These are phyloP conservation scores for Leccinum variicolor DNA, from an alignment of 768 basidiomycete genomes.

Conservation along the genomic window DNA sequence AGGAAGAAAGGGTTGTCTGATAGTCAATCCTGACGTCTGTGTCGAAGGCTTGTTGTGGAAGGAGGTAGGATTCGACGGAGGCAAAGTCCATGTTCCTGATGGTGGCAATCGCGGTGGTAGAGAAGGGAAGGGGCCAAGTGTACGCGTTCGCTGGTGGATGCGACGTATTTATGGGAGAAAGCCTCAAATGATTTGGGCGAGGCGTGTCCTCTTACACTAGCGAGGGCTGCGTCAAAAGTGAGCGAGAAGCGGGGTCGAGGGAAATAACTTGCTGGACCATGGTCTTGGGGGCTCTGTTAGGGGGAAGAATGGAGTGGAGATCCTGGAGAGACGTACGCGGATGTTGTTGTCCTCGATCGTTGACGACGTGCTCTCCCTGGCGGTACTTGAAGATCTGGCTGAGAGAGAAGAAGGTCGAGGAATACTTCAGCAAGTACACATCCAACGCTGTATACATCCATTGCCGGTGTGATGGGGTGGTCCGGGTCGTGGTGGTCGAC, in stretches of 20 bases:
- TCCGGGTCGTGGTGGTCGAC: constrained; percentile 54
- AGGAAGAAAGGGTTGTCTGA: constrained; percentile 21
- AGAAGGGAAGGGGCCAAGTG: constrained; percentile 38
- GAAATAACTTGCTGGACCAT: constrained; percentile 90
- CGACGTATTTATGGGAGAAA: constrained; percentile 87
- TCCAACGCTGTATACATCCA: constrained; percentile 96
- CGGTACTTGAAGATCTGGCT: constrained; percentile 95
- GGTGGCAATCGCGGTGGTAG: constrained; percentile 1
- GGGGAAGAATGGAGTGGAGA: neutral
- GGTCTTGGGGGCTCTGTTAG: constrained; percentile 45
- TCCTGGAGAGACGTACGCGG: constrained; percentile 50
- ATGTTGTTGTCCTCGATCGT: constrained; percentile 82
- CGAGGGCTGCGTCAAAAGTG: constrained; percentile 75
- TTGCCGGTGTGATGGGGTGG: constrained; percentile 88
- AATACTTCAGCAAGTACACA: constrained; percentile 97
- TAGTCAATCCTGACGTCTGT: constrained; percentile 59
- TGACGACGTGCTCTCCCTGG: constrained; percentile 77
- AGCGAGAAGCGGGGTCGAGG: constrained; percentile 71
- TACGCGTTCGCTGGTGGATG: constrained; percentile 71
- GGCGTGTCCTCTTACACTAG: constrained; percentile 69
- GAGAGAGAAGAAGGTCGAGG: constrained; percentile 89
- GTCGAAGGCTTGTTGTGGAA: constrained; percentile 41
- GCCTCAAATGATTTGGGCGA: constrained; percentile 95
- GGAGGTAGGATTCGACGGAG: constrained; percentile 69
- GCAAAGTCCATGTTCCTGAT: constrained; percentile 60